phyloP scores from a whole-genome alignment of 164 flowering plant species.

The Saururus chinensis region DNA sequence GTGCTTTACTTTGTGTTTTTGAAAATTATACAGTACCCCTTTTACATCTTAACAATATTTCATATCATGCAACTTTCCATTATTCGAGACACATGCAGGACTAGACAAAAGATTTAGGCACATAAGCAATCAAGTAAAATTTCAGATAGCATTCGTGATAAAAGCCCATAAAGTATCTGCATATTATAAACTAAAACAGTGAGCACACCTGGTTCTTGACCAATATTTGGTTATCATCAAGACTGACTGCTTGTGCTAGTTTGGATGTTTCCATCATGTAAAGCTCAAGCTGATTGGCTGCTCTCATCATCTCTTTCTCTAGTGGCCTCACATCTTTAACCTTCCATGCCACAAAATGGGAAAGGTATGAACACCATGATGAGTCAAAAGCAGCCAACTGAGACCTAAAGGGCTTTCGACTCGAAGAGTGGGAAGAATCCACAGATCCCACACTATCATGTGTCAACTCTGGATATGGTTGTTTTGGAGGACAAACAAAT shows the following conservation, averaged over 20 bases:
- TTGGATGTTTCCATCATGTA: constrained; percentile 90
- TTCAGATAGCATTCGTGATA: neutral
- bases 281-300: constrained; percentile 87
- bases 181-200: too few relatives aligned
- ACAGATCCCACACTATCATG: constrained; percentile 9
- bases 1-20: neutral
- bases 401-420: constrained; percentile 46
- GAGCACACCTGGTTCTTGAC: neutral
- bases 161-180: neutral
- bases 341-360: constrained; percentile 90
- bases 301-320: constrained; percentile 83
- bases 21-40: too few relatives aligned
- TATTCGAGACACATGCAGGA: neutral
- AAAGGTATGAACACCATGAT: constrained; percentile 84
- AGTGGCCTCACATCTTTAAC: constrained; percentile 79
- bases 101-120: too few relatives aligned
- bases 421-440: constrained; percentile 22
- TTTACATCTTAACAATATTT: too few relatives aligned
- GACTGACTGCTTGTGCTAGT: constrained; percentile 14
- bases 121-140: too few relatives aligned
- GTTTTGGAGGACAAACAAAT: constrained; percentile 1
- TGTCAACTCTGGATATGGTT: neutral
- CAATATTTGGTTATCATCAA: neutral
- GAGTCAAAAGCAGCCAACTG: constrained; percentile 79
- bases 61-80: neutral